phyloP scores from a whole-genome alignment of 805 yeast species.

The Starmerella roubikii region DNA sequence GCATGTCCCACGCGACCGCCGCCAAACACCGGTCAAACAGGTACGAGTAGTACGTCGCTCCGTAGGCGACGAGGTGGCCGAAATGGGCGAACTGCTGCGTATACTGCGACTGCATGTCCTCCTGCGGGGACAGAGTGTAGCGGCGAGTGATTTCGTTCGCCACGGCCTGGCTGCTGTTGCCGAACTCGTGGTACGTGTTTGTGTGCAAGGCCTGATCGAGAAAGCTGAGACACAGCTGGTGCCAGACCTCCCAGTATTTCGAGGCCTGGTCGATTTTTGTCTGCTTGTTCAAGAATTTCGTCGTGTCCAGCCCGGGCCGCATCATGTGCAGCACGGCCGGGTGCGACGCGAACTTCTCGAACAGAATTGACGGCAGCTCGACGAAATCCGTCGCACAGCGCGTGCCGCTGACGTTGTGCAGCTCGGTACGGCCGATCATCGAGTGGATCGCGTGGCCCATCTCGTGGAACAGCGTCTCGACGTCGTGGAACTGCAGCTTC shows the following conservation, averaged over 20 bases:
- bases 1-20: constrained; percentile 60
- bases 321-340: constrained; percentile 48
- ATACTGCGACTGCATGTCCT: constrained; percentile 22
- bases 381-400: constrained; percentile 94
- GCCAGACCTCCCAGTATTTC: constrained; percentile 62
- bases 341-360: constrained; percentile 85
- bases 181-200: constrained; percentile 10
- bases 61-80: constrained; percentile 86
- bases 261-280: constrained; percentile 18
- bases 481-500: constrained; percentile 51
- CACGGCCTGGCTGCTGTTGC: constrained; percentile 24
- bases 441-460: constrained; percentile 99
- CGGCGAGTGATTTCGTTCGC: constrained; percentile 55
- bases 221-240: constrained; percentile 81
- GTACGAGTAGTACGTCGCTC: constrained; percentile 87
- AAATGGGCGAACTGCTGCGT: constrained; percentile 90
- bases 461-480: constrained; percentile 91
- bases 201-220: constrained; percentile 72
- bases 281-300: constrained; percentile 8
- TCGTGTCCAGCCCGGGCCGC: constrained; percentile 11
- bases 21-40: constrained; percentile 88
- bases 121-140: constrained; percentile 50
- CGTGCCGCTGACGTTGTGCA: constrained; percentile 90
- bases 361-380: constrained; percentile 87
- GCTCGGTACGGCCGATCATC: constrained; percentile 79